Evolutionary conservation across 2,329 filamentous ascomycete species (phyloP), one percentile per base, ranked within the genome.

Genomic region (Kalmusia sp.): DNA sequence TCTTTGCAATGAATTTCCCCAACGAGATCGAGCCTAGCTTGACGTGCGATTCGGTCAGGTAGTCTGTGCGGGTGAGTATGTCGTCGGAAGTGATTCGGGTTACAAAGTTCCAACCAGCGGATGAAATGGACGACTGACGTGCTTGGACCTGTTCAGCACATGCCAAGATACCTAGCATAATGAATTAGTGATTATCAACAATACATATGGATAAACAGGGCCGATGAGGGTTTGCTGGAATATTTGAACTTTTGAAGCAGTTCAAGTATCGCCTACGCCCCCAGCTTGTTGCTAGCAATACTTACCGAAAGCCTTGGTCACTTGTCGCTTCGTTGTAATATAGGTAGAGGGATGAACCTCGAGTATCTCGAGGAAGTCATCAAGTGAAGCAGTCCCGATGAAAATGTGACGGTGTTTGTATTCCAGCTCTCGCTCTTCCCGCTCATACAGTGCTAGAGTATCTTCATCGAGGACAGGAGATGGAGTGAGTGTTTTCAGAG

Each of bases 341-440:
- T 60, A 53, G 2, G 55, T 35, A 2, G 61, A 35, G 0, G 62
- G 56, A n/a, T n/a, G n/a, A 3, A 67, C 51, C 8, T 70, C 67
- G 3, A 72, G 63, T 4, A 61, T 43, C 11, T 65, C 59, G 17
- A 72, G 61, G 41, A 71, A 71, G 47, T 64, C 55, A 51, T 70
- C 61, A 0, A 72, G 57, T 0, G 67, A 72, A 4, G 66, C 66
- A 2, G 69, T 69, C 28, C 69, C 69, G 38, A 72, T 59, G 43
- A 71, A 72, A 7, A 63, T 71, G 56, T 72, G 68, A 25, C 68
- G 68, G 49, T 70, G 63, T 37, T 70, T 66, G 60, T 72, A 71
- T 44, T 70, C 64, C 2, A 70, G 57, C 15, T 70, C 68, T 6
- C 59, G 58, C 46, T 69, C 67, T 38, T 59, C 51, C 24, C 62